These are phyloP conservation scores for Neurospora tetraspora DNA, from an alignment of 495 filamentous ascomycete genomes.

Conservation along the genomic window DNA sequence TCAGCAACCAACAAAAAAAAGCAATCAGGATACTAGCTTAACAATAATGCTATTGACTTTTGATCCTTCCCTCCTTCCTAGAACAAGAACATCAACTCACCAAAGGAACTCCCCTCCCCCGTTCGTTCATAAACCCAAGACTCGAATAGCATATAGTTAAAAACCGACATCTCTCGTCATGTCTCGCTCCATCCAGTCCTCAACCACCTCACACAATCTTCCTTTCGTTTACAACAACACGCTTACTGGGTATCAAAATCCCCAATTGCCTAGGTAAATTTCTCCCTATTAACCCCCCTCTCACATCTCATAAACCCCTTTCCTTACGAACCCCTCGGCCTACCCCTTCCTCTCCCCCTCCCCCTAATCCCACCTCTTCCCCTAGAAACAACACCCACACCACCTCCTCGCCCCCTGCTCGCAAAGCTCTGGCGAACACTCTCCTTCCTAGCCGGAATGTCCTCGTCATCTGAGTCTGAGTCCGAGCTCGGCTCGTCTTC, in stretches of 20 bases:
- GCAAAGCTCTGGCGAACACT: background rate
- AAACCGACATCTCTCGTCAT: background rate
- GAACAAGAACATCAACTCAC: background rate
- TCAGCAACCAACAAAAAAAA: background rate
- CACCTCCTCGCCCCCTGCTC: background rate
- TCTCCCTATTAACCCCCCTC: background rate
- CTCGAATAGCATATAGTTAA: background rate
- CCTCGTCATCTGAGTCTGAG: constrained; percentile 18
- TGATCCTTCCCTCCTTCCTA: background rate
- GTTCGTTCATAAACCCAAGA: background rate
- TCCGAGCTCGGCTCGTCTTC: constrained; percentile 7
- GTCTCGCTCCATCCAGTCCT: background rate
- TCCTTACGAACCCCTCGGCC: background rate
- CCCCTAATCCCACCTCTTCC: constrained; percentile 5
- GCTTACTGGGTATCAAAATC: background rate
- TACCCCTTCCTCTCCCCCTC: constrained; percentile 5
- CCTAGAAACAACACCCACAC: background rate
- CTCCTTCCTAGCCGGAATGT: constrained; percentile 18
- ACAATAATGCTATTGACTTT: background rate
- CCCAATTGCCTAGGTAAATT: background rate
- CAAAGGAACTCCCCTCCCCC: background rate
- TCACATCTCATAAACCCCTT: background rate
- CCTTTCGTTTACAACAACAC: background rate
- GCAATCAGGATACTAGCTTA: background rate
- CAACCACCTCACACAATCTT: background rate